A percentile compares a stretch with the other conserved stretches of the same genome.
Evolutionary conservation across 495 filamentous ascomycete genomes (phyloP).

Genomic region (Sabuloglossum arenarium): DNA sequence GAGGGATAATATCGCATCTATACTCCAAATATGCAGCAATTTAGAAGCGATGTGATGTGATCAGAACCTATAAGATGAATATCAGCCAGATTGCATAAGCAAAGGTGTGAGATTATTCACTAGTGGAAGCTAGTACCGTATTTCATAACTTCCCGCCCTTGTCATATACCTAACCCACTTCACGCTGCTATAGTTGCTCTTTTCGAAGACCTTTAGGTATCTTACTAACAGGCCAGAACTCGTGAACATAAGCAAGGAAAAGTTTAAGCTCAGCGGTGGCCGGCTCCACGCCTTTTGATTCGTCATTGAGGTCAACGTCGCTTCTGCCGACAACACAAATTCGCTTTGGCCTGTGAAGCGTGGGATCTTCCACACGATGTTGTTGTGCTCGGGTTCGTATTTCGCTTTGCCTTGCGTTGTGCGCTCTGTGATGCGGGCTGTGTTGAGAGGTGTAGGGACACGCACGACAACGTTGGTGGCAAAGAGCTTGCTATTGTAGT

Average conservation of each 20-base stretch:
- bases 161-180: constrained; percentile 99
- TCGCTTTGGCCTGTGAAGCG: constrained; percentile 91
- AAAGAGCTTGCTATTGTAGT: constrained; percentile 90
- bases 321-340: constrained; percentile 85
- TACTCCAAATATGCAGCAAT: neutral
- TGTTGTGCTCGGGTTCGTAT: constrained; percentile 94
- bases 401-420: constrained; percentile 92
- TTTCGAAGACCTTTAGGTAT: constrained; percentile 99
- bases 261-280: constrained; percentile 78
- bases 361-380: constrained; percentile 98
- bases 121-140: constrained; percentile 20
- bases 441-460: constrained; percentile 92
- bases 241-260: constrained; percentile 95
- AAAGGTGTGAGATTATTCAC: neutral
- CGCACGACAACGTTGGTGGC: constrained; percentile 94
- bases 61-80: neutral
- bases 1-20: neutral
- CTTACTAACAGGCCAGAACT: constrained; percentile 77
- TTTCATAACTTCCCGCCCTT: constrained; percentile 67
- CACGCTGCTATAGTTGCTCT: constrained; percentile 93
- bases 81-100: neutral
- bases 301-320: constrained; percentile 85
- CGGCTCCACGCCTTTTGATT: constrained; percentile 96
- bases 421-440: constrained; percentile 81
- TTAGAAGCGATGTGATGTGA: neutral